A percentile compares a stretch with the other conserved stretches of the same genome.
phyloP scores from a whole-genome alignment of 345 rosid species.

The Hevea brasiliensis region DNA sequence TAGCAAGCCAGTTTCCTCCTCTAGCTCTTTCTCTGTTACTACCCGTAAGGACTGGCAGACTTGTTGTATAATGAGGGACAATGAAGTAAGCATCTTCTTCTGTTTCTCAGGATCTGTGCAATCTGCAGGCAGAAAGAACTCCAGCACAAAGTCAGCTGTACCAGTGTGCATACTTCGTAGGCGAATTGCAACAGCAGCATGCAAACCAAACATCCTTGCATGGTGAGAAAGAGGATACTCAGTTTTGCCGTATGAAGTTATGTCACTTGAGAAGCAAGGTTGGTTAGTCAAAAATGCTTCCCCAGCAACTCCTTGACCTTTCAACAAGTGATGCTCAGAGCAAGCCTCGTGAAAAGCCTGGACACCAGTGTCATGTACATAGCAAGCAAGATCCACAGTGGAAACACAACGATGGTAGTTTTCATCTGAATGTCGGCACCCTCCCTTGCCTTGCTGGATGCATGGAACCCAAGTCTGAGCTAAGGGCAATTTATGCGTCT shows the following conservation, averaged over 20 bases:
- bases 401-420: slow-evolving; percentile 73
- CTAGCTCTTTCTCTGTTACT: slow-evolving; percentile 67
- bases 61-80: slow-evolving; percentile 65
- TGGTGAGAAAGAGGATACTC: slow-evolving; percentile 96
- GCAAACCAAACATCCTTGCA: slow-evolving; percentile 76
- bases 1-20: slow-evolving; percentile 44
- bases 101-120: slow-evolving; percentile 64
- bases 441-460: slow-evolving; percentile 69
- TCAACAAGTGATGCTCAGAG: slow-evolving; percentile 89
- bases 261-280: slow-evolving; percentile 79
- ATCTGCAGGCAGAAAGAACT: slow-evolving; percentile 82
- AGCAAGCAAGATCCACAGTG: slow-evolving; percentile 76
- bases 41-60: slow-evolving; percentile 74
- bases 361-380: slow-evolving; percentile 52
- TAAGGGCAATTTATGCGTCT: slow-evolving; percentile 74
- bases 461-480: slow-evolving; percentile 91
- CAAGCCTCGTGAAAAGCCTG: slow-evolving; percentile 80
- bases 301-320: slow-evolving; percentile 92
- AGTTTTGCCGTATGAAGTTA: slow-evolving; percentile 52
- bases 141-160: slow-evolving; percentile 72
- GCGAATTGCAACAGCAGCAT: slow-evolving; percentile 85
- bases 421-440: slow-evolving; percentile 75
- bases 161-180: slow-evolving; percentile 69
- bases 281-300: slow-evolving; percentile 82
- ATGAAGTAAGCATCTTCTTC: slow-evolving; percentile 62